Percentiles rank a stretch among this genome's conserved stretches.
These are phyloP conservation scores for Salinomyces thailandicus DNA, from an alignment of 2,329 filamentous ascomycete genomes.

Conservation along the genomic window DNA sequence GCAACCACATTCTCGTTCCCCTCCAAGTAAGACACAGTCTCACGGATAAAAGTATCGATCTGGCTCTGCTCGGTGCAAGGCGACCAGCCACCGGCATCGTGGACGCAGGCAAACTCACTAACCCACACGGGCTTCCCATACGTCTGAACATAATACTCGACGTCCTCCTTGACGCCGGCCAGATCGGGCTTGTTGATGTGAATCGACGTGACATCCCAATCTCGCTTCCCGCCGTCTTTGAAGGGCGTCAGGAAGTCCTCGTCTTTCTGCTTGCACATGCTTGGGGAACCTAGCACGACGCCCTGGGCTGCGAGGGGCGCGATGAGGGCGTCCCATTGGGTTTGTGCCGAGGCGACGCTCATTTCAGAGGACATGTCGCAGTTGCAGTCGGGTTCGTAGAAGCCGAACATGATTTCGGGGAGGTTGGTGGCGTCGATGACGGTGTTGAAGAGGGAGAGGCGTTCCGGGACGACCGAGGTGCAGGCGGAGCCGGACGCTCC, in stretches of 20 bases:
- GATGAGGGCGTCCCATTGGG: constrained; percentile 16
- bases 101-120: constrained; percentile 20
- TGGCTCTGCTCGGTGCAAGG: constrained; percentile 17
- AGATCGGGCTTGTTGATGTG: constrained; percentile 22
- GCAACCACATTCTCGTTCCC: constrained; percentile 16
- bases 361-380: constrained; percentile 17
- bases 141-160: constrained; percentile 18
- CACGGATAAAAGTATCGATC: constrained; percentile 17
- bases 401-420: constrained; percentile 22
- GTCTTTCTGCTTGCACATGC: constrained; percentile 21
- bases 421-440: constrained; percentile 10
- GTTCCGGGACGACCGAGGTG: constrained; percentile 5
- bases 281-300: constrained; percentile 20
- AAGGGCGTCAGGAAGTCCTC: constrained; percentile 21
- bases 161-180: constrained; percentile 14
- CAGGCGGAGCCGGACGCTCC: constrained; percentile 13
- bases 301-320: constrained; percentile 16
- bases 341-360: constrained; percentile 10
- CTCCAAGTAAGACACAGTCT: constrained; percentile 17
- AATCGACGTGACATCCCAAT: constrained; percentile 21
- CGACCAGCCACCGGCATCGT: constrained; percentile 11
- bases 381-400: constrained; percentile 23
- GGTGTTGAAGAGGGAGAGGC: constrained; percentile 13
- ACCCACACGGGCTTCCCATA: constrained; percentile 22
- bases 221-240: constrained; percentile 5